Conservation (phyloP, 179 eudicot genomes). For the Spergularia azorica region DNA sequence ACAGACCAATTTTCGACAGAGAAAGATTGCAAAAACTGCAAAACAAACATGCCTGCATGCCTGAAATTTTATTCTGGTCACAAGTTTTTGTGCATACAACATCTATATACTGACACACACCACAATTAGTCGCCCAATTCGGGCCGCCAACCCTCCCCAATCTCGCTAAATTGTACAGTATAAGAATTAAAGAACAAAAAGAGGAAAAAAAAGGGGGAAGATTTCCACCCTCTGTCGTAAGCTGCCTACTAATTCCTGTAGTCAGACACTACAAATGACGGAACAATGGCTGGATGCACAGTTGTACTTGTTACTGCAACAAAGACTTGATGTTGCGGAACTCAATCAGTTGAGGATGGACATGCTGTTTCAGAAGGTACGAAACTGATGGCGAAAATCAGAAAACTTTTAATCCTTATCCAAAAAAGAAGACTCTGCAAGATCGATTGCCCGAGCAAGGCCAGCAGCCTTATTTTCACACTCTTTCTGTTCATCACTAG, state of each 20-base stretch:
- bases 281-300: slow-evolving; percentile 1
- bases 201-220: not conserved
- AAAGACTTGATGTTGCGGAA: not conserved
- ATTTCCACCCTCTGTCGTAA: not conserved
- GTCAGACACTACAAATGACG: not conserved
- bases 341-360: too few species aligned
- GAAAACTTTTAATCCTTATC: slow-evolving; percentile 26
- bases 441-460: slow-evolving; percentile 56
- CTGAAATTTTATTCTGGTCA: not conserved
- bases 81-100: not conserved
- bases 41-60: not conserved
- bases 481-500: slow-evolving; percentile 50
- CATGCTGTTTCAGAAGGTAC: not conserved
- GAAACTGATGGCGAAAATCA: not conserved
- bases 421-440: slow-evolving; percentile 51
- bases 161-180: not conserved
- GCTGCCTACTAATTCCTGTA: not conserved
- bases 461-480: slow-evolving; percentile 58
- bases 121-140: not conserved
- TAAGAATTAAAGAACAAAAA: not conserved
- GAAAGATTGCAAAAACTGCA: too few species aligned
- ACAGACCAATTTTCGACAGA: too few species aligned
- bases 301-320: not conserved
- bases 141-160: not conserved
- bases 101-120: not conserved